Conservation (phyloP, 306 rosid genomes). For the Fragaria iinumae region DNA sequence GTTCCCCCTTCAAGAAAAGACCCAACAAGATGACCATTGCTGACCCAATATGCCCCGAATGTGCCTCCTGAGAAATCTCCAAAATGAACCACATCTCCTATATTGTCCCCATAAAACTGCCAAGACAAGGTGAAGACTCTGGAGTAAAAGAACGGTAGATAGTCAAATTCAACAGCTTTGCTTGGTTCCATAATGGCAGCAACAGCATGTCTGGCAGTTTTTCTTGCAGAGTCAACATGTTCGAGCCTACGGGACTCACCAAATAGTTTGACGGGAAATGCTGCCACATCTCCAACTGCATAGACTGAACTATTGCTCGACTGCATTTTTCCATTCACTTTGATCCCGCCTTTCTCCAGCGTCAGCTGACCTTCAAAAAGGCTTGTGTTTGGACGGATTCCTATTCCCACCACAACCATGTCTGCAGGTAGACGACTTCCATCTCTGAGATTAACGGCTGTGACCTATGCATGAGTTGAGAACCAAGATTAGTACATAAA, state of each 20-base stretch:
- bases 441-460: constrained; percentile 81
- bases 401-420: constrained; percentile 98
- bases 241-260: constrained; percentile 90
- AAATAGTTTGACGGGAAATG: constrained; percentile 91
- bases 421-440: constrained; percentile 63
- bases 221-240: constrained; percentile 91
- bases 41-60: constrained; percentile 91
- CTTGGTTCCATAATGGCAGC: constrained; percentile 70
- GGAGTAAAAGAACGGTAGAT: constrained; percentile 93
- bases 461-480: constrained; percentile 52
- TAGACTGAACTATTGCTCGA: constrained; percentile 82
- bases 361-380: constrained; percentile 97
- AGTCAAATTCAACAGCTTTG: constrained; percentile 69
- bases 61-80: constrained; percentile 79
- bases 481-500: background rate
- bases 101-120: constrained; percentile 91
- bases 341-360: constrained; percentile 97
- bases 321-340: constrained; percentile 87
- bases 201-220: constrained; percentile 78
- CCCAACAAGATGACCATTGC: constrained; percentile 77
- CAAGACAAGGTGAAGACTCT: constrained; percentile 89
- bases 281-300: constrained; percentile 95
- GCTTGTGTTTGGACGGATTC: constrained; percentile 94
- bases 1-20: constrained; percentile 79
- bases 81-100: constrained; percentile 76